Conservation (phyloP, 768 basidiomycete species). For the Termitomyces sp. region DNA sequence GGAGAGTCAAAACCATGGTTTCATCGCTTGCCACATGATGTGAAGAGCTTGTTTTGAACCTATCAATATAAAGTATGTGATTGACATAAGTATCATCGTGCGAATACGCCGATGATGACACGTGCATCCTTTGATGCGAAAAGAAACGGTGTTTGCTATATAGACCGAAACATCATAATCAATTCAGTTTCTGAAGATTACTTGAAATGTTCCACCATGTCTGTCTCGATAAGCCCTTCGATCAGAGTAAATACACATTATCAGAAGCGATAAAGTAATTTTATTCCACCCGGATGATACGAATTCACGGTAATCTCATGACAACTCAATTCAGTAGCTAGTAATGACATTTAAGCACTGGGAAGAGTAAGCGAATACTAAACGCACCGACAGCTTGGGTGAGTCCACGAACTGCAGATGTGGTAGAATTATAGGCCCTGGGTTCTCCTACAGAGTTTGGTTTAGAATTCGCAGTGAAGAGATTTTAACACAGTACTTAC, state of each 20-base stretch:
- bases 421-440: slow-evolving; percentile 30
- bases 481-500: slow-evolving; percentile 9
- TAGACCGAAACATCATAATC: too few species aligned
- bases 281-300: slow-evolving; percentile 21
- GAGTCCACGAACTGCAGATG: slow-evolving; percentile 27
- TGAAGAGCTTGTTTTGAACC: too few species aligned
- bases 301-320: slow-evolving; percentile 29
- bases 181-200: slow-evolving; percentile 12
- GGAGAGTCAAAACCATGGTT: too few species aligned
- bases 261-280: neutral
- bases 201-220: neutral
- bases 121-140: slow-evolving; percentile 31
- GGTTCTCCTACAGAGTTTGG: slow-evolving; percentile 4
- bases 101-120: slow-evolving; percentile 34
- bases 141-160: slow-evolving; percentile 32
- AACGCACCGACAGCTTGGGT: neutral
- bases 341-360: too few species aligned
- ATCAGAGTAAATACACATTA: neutral
- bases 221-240: slow-evolving; percentile 5
- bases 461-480: neutral
- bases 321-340: slow-evolving; percentile 18
- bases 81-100: too few species aligned
- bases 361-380: too few species aligned
- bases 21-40: too few species aligned
- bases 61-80: too few species aligned